Evolutionary conservation across 345 rosid genomes (phyloP), one percentile per base, ranked within the genome.

Genomic region (Cardiospermum halicacabum): DNA sequence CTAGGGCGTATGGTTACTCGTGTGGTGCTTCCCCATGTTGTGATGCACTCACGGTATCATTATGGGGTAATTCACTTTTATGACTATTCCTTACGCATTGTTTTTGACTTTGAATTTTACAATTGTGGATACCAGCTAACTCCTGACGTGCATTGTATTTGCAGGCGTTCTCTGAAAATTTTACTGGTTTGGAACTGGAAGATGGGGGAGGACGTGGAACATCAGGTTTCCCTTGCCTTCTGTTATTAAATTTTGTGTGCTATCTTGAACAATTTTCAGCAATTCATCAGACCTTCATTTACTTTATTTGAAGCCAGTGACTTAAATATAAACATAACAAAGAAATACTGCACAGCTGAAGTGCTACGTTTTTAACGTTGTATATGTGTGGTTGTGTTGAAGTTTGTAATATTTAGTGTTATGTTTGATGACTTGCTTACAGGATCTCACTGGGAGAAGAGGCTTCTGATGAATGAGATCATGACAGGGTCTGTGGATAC

Each of bases 141-240:
- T 19, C n/a, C 60, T 76, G 56, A 74, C 30, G 36, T 26, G 25
- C 30, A 50, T 42, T 36, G 34, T 24, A 7, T 49, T 67, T 62
- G 66, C 91, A 94, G 99, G 96, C 99, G 50, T 94, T 87, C 69
- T 89, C 96, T 48, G 89, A 84, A 57, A 94, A 94, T 75, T 91
- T 91, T 71, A 91, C 96, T 3, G 99, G 99, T 43, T 83, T 94
- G 72, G 99, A 94, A 77, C 91, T 94, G 58, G 99, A 94, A 75
- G 99, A 94, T 80, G 99, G 99, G 65, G 99, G 99, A 74, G 99
- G 99, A 48, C 97, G 99, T 56, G 99, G 99, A 66, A 94, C 99
- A 65, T 94, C 99, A 64, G 95, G 95, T 88, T 53, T 71, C 62
- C 27, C 12, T 60, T 62, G 55, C 62, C 30, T 3, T 45, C 45